These are phyloP conservation scores for Collybia sp. DNA, from an alignment of 768 basidiomycete species.

Conservation along the genomic window DNA sequence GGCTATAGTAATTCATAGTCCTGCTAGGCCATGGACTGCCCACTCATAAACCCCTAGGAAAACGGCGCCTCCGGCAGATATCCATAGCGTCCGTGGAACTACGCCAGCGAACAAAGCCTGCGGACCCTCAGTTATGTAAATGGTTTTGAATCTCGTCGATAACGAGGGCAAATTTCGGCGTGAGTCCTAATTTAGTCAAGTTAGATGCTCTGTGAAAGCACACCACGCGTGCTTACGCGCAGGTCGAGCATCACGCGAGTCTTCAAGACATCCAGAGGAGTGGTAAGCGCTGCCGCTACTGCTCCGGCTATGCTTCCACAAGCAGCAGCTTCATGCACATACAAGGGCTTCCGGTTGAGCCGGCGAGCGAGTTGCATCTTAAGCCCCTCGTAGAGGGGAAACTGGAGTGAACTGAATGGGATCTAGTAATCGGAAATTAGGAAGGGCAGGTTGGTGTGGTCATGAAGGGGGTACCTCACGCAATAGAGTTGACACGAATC, in stretches of 20 bases:
- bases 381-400: conserved; percentile 89
- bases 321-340: conserved; percentile 72
- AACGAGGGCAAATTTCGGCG: conserved; percentile 52
- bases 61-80: conserved; percentile 93
- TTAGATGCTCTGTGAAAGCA: neutral
- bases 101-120: conserved; percentile 81
- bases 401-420: conserved; percentile 94
- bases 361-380: conserved; percentile 60
- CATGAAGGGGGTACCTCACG: conserved; percentile 26
- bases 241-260: conserved; percentile 96
- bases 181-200: conserved; percentile 29
- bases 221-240: conserved; percentile 42
- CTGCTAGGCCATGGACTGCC: conserved; percentile 51
- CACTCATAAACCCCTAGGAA: conserved; percentile 97
- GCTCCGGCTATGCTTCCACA: conserved; percentile 94
- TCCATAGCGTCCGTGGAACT: conserved; percentile 92
- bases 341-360: conserved; percentile 51
- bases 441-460: conserved; percentile 15
- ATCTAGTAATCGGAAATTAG: conserved; percentile 48
- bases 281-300: conserved; percentile 84
- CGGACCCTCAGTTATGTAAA: conserved; percentile 68
- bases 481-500: conserved; percentile 75
- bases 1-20: conserved; percentile 1
- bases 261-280: conserved; percentile 94
- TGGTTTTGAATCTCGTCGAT: conserved; percentile 50